Percentiles rank a stretch among this genome's conserved stretches.
Evolutionary conservation across 805 yeast genomes (phyloP).

Genomic region (Tetrapisispora fleetii): DNA sequence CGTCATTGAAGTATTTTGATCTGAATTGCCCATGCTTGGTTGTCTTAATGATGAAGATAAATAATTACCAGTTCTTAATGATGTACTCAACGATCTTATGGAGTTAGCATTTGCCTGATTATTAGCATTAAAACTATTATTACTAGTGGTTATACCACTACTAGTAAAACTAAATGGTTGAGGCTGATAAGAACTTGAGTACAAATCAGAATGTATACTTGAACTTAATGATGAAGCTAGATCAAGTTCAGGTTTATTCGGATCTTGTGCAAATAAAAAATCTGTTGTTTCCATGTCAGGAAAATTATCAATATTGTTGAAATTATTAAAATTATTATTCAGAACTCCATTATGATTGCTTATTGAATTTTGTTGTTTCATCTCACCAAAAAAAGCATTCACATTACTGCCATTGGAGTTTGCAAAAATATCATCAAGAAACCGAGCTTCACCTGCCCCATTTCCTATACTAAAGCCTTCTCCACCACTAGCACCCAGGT

Average conservation of each 20-base stretch:
- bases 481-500: neutral
- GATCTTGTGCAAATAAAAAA: slow-evolving; percentile 11
- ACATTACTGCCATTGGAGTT: slow-evolving; percentile 2
- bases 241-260: slow-evolving; percentile 16
- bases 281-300: slow-evolving; percentile 4
- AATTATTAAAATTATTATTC: neutral
- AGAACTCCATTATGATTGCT: neutral
- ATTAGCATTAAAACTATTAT: neutral
- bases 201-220: slow-evolving; percentile 18
- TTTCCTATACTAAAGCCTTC: neutral
- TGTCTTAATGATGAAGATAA: slow-evolving; percentile 24
- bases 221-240: slow-evolving; percentile 25
- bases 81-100: slow-evolving; percentile 27
- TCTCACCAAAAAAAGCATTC: neutral
- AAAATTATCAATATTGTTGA: neutral
- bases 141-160: slow-evolving; percentile 2
- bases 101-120: neutral
- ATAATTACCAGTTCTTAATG: slow-evolving; percentile 24
- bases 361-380: neutral
- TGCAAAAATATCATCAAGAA: slow-evolving; percentile 18
- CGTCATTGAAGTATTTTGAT: slow-evolving; percentile 13
- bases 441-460: neutral
- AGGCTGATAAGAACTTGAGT: slow-evolving; percentile 20
- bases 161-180: slow-evolving; percentile 13
- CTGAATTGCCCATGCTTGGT: slow-evolving; percentile 13